Evolutionary conservation across 129 eudicot species (phyloP), one percentile per base, ranked within the genome.

Genomic region (Tagetes erecta): DNA sequence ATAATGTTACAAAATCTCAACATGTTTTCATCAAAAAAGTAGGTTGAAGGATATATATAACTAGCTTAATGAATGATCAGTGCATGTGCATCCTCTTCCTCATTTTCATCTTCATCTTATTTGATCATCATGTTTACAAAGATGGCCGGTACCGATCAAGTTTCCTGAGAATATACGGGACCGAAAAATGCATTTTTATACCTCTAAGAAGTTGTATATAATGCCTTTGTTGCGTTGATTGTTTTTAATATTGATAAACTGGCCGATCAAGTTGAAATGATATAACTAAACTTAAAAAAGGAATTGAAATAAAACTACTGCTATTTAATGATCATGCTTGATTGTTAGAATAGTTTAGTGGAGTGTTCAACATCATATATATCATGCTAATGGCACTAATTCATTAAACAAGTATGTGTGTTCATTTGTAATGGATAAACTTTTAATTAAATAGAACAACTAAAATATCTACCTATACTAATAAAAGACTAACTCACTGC

Each of bases 71-170:
- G 42, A 39, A 51, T 50, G 50, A 78, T 77, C 64, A 78, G 78
- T 71, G 64, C 82, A 78, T 78, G n/a, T 51, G 52, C 67, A 71
- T 78, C 46, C 62, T 78, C 47, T 78, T n/a, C 27, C 27, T 20
- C 27, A 20, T 20, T 20, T 20, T 20, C 82, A 78, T 78, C 31
- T 51, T 64, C 67, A 71, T 78, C 46, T 70, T 78, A 38, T 78
- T n/a, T 8, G 72, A 44, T 44, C 11, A 50, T 78, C 55, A 47
- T 67, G 70, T 78, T 58, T 49, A 37, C 31, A 66, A 70, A 78
- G 70, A 37, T 14, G 46, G 77, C 50, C 49, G 10, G 82, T 20
- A 20, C 27, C 27, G 27, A 20, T 20, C 27, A 78, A 62, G 72
- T 71, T 78, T 50, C 82, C 67, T 71, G 51, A 50, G 51, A 31